Evolutionary conservation across 345 rosid species (phyloP), one percentile per base, ranked within the genome.

Genomic region (Eucalyptus cladocalyx): DNA sequence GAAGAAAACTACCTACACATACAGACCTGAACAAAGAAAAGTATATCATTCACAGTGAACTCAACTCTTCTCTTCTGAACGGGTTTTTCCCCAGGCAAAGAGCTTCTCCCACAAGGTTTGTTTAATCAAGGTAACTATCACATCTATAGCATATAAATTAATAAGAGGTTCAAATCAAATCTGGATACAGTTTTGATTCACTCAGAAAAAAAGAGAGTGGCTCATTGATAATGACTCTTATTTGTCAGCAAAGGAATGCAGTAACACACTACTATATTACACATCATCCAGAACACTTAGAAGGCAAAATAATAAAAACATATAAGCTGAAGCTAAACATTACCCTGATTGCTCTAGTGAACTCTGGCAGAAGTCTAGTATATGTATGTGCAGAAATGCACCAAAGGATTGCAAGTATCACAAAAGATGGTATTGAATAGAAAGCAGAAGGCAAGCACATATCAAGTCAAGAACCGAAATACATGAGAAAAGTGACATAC

Each of bases 401-500:
- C 26, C 81, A 72, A 37, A 76, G 83, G 83, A 76, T 76, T 40
- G 47, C 26, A 76, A 40, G 30, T 40, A 40, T 21, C 30, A 40
- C 83, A 76, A 37, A 76, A 76, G 47, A 40, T 37, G 83, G 30
- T 23, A 37, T 42, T 76, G 7, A n/a, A 76, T 40, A 76, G 47
- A 76, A 76, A 76, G 47, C 83, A 76, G 45, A 76, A 40, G 83
- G 47, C 30, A 40, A 76, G 83, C 47, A 76, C 83, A 76, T 76
- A 76, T 40, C 9, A 40, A 76, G 83, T 37, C 67, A 32, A 50
- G 67, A 86, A 86, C 62, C 9, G 30, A 86, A 42, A n/a, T 51
- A 89, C 65, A 51, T 2, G 16, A 76, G 47, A 40, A 69, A 37
- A 76, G 47, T 37, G 88, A 85, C 96, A 50, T 95, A 97, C 99